Percentiles rank a stretch among this genome's conserved stretches.
Evolutionary conservation across 495 filamentous ascomycete genomes (phyloP).

Genomic region (Penicillium coprophilum): DNA sequence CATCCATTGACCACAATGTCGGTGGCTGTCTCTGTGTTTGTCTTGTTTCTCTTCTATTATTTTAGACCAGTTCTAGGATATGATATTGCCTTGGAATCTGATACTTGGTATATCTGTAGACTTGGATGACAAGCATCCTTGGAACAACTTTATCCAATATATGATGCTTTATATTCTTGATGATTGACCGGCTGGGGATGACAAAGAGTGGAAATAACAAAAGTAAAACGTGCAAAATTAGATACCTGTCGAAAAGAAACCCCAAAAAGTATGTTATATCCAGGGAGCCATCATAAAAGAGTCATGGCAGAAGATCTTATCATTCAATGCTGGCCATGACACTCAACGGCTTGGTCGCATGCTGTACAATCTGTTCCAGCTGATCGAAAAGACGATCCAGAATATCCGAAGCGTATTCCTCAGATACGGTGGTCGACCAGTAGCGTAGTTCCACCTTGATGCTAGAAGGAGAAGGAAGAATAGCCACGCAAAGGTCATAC

Average conservation of each 20-base stretch:
- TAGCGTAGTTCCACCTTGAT: background rate
- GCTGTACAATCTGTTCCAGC: background rate
- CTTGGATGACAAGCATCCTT: background rate
- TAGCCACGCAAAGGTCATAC: constrained; percentile 3
- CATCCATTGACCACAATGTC: constrained; percentile 38
- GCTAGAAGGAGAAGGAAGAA: background rate
- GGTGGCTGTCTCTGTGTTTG: constrained; percentile 38
- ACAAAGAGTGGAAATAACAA: background rate
- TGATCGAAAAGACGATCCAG: background rate
- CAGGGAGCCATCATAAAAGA: background rate
- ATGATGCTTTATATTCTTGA: background rate
- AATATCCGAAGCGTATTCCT: background rate
- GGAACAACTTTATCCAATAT: background rate
- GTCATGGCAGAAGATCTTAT: background rate
- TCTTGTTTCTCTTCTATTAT: constrained; percentile 19
- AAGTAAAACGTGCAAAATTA: background rate
- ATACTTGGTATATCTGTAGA: constrained; percentile 3
- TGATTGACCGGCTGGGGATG: too few species aligned
- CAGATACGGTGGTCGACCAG: background rate
- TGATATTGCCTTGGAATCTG: constrained; percentile 23
- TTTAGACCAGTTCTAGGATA: constrained; percentile 32
- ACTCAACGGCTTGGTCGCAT: background rate
- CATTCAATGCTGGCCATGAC: background rate
- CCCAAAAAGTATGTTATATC: background rate
- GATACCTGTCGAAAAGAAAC: background rate